Evolutionary conservation across 371 early-diverging fungal species (phyloP).

Genomic region (Actinomucor elegans): DNA sequence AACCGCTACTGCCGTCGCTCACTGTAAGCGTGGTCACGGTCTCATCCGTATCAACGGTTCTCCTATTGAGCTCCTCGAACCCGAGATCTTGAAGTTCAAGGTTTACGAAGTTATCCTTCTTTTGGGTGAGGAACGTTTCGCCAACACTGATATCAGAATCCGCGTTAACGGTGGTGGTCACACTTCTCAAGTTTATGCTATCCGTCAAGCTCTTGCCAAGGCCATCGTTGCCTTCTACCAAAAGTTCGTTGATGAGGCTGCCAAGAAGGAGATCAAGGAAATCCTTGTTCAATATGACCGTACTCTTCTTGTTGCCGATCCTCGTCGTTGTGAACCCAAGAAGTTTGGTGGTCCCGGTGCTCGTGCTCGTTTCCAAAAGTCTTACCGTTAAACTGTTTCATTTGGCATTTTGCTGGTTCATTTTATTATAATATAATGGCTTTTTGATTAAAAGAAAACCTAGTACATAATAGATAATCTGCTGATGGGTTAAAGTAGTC

Average conservation of each 20-base stretch:
- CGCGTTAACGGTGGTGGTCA: slow-evolving; percentile 98
- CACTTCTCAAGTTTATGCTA: slow-evolving; percentile 97
- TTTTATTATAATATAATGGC: background rate
- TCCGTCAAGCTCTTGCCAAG: slow-evolving; percentile 99
- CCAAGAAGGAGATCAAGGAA: slow-evolving; percentile 99
- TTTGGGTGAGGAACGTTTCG: slow-evolving; percentile 96
- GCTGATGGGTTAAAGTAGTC: no score
- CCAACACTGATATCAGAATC: slow-evolving; percentile 96
- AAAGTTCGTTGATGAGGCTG: slow-evolving; percentile 98
- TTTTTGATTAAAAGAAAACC: no score
- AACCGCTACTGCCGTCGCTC: slow-evolving; percentile 99
- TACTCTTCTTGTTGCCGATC: slow-evolving; percentile 98
- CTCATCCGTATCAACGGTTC: slow-evolving; percentile 95
- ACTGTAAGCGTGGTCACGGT: slow-evolving; percentile 97
- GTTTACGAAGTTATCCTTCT: slow-evolving; percentile 98
- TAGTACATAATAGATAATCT: no score
- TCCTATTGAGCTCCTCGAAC: slow-evolving; percentile 95
- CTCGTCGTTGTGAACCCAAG: slow-evolving; percentile 99
- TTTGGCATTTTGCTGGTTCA: slow-evolving; percentile 1
- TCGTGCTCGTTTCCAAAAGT: slow-evolving; percentile 99
- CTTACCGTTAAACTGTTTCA: slow-evolving; percentile 79
- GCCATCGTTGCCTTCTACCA: slow-evolving; percentile 99
- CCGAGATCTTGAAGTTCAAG: slow-evolving; percentile 97
- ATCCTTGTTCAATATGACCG: slow-evolving; percentile 97
- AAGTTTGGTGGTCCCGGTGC: slow-evolving; percentile 99